A percentile compares a stretch with the other conserved stretches of the same genome.
These are phyloP conservation scores for Penicillium sp. DNA, from an alignment of 2,329 filamentous ascomycete genomes.

Conservation along the genomic window DNA sequence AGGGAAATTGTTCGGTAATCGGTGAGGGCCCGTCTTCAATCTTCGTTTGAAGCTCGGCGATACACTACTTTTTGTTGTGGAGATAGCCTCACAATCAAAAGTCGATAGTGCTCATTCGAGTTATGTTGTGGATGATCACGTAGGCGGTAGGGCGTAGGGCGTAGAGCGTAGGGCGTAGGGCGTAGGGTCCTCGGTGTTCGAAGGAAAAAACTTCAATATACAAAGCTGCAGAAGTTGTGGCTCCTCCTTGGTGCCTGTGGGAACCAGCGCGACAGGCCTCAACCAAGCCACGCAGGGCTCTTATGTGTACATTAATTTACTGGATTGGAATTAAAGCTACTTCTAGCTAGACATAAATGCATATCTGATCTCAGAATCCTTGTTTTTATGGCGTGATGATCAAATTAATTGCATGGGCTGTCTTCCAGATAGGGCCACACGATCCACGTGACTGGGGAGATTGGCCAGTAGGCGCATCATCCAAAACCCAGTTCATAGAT, in stretches of 20 bases:
- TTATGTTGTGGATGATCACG: background rate
- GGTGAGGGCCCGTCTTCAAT: background rate
- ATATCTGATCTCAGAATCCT: too few species aligned
- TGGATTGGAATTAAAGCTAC: rapidly evolving
- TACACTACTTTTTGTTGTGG: slow-evolving; percentile 1
- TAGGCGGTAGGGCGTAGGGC: background rate
- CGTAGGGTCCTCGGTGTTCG: background rate
- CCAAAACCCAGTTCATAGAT: background rate
- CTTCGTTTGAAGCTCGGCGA: background rate
- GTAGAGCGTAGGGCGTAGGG: background rate
- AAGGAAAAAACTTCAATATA: background rate
- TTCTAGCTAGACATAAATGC: background rate
- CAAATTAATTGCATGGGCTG: too few species aligned
- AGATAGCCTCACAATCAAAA: slow-evolving; percentile 4
- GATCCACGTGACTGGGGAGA: background rate
- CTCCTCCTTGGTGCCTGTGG: background rate
- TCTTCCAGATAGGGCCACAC: background rate
- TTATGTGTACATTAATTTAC: background rate
- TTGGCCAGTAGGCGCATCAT: background rate
- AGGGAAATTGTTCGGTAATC: background rate
- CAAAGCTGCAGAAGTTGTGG: background rate
- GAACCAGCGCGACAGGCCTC: background rate
- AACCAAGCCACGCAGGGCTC: background rate
- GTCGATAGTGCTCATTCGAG: background rate
- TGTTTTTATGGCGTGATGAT: too few species aligned